Evolutionary conservation across 2,329 filamentous ascomycete species (phyloP).

Genomic region (Hortaea werneckii): DNA sequence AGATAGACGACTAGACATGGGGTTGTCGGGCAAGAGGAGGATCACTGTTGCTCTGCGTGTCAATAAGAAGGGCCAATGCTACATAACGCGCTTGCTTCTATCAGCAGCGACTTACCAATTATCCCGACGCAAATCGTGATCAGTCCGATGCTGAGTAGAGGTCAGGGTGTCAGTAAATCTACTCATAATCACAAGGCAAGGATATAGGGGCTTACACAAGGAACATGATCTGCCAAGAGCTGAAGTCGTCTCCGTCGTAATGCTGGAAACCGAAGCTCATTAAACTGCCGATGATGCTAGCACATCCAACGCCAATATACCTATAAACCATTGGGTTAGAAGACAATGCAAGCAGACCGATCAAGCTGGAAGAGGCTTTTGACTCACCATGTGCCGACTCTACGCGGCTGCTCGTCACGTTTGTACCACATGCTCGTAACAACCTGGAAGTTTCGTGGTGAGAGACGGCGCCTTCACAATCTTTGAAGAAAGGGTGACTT

Average conservation of each 20-base stretch:
- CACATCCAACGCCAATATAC: conserved; percentile 8
- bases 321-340: too few species aligned
- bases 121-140: conserved; percentile 10
- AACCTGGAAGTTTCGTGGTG: conserved; percentile 20
- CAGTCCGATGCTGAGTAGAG: conserved; percentile 11
- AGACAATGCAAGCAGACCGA: too few species aligned
- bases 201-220: too few species aligned
- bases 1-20: conserved; percentile 57
- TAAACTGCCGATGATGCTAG: conserved; percentile 41
- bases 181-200: too few species aligned
- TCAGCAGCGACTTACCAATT: background rate
- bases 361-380: too few species aligned
- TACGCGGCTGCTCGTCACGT: conserved; percentile 7
- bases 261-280: conserved; percentile 43
- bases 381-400: conserved; percentile 6
- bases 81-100: too few species aligned
- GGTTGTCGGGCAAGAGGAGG: conserved; percentile 38
- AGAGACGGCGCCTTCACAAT: too few species aligned
- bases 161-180: too few species aligned
- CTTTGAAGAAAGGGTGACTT: too few species aligned
- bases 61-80: too few species aligned
- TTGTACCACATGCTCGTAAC: conserved; percentile 41
- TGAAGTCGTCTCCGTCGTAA: background rate
- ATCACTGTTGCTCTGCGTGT: background rate
- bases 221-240: conserved; percentile 4